A percentile compares a stretch with the other conserved stretches of the same genome.
These are phyloP conservation scores for Salvia splendens DNA, from an alignment of 257 asterid species.

Conservation along the genomic window DNA sequence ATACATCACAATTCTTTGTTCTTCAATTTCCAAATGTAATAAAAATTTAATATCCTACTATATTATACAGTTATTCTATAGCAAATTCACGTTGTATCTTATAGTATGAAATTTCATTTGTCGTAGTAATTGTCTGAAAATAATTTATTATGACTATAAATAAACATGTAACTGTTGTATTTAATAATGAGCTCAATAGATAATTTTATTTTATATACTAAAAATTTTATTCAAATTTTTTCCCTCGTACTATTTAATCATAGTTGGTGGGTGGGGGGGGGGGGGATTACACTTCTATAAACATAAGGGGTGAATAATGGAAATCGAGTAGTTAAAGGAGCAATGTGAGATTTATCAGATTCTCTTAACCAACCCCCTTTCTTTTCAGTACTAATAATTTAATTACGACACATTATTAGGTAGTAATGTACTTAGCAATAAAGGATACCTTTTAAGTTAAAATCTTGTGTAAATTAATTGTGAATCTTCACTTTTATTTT, in stretches of 20 bases:
- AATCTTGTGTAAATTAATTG: not conserved
- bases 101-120: too few species aligned
- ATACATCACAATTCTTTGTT: too few species aligned
- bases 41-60: too few species aligned
- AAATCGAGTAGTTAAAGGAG: not conserved
- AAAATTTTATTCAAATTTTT: not conserved
- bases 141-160: too few species aligned
- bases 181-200: not conserved
- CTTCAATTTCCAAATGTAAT: too few species aligned
- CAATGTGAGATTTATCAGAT: not conserved
- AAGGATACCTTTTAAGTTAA: not conserved
- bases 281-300: not conserved
- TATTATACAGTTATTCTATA: too few species aligned
- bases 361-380: not conserved
- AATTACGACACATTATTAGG: conserved; percentile 1
- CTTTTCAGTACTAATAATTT: not conserved
- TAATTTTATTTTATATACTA: not conserved
- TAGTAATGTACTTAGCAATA: conserved; percentile 13
- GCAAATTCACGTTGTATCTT: too few species aligned
- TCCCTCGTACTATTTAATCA: too few species aligned
- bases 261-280: not conserved
- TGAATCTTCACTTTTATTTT: not conserved
- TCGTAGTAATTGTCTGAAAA: too few species aligned
- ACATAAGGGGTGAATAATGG: not conserved
- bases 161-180: too few species aligned